Evolutionary conservation across 768 basidiomycete species (phyloP).

Genomic region (Tephrocybe sp.): DNA sequence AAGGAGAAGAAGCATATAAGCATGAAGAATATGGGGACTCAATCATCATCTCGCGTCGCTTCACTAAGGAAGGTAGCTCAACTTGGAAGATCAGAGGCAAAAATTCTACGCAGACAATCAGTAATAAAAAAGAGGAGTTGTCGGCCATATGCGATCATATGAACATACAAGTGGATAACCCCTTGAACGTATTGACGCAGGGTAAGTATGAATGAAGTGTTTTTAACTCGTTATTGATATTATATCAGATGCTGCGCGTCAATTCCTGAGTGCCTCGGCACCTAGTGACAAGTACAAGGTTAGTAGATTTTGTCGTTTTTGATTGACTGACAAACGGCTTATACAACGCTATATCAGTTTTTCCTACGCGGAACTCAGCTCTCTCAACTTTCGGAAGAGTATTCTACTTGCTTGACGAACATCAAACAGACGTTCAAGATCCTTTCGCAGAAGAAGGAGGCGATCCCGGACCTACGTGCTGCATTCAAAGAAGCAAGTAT

Average conservation of each 20-base stretch:
- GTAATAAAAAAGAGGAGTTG: constrained; percentile 80
- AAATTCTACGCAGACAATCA: constrained; percentile 42
- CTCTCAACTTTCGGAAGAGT: constrained; percentile 83
- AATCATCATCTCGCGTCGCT: constrained; percentile 80
- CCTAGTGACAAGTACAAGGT: constrained; percentile 90
- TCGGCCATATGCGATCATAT: constrained; percentile 90
- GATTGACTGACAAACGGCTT: neutral
- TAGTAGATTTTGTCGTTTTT: neutral
- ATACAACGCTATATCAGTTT: constrained; percentile 51
- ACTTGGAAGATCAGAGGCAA: constrained; percentile 79
- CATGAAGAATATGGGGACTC: constrained; percentile 82
- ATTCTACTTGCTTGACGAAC: constrained; percentile 71
- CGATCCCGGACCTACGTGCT: constrained; percentile 71
- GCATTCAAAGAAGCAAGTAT: constrained; percentile 53
- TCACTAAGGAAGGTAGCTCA: constrained; percentile 72
- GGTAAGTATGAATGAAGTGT: constrained; percentile 48
- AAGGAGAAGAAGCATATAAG: constrained; percentile 86
- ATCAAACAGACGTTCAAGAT: constrained; percentile 66
- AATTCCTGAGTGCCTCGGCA: constrained; percentile 83
- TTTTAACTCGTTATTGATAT: neutral
- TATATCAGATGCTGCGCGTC: constrained; percentile 59
- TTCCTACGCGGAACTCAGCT: constrained; percentile 94
- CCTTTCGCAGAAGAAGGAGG: constrained; percentile 68
- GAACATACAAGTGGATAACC: constrained; percentile 96
- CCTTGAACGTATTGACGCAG: constrained; percentile 92